A percentile compares a stretch with the other conserved stretches of the same genome.
Evolutionary conservation across 1,284 basidiomycete genomes (phyloP).

Genomic region (Quambalaria eucalypti): DNA sequence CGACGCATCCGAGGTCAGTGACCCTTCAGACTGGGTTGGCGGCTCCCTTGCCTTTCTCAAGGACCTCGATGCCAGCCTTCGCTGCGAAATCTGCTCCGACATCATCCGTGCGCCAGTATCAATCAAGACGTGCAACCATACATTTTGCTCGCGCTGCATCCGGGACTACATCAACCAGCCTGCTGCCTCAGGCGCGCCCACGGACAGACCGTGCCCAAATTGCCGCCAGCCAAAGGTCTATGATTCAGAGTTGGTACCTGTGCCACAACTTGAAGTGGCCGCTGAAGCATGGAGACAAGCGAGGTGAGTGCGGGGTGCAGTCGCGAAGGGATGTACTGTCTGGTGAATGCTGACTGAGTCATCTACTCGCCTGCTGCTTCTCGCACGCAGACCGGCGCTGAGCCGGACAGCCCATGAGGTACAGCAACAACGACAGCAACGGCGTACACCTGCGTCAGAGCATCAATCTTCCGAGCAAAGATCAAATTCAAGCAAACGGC

Average conservation of each 20-base stretch:
- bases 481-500: neutral
- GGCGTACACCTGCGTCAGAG: neutral
- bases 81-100: constrained; percentile 41
- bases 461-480: neutral
- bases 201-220: constrained; percentile 24
- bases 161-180: constrained; percentile 43
- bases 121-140: constrained; percentile 33
- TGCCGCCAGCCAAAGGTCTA: constrained; percentile 40
- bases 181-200: constrained; percentile 24
- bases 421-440: neutral
- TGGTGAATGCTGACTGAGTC: neutral
- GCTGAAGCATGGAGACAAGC: constrained; percentile 31
- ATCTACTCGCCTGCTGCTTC: neutral
- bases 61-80: constrained; percentile 29
- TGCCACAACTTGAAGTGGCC: constrained; percentile 29
- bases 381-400: neutral
- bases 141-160: constrained; percentile 42
- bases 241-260: constrained; percentile 34
- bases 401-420: neutral
- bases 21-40: constrained; percentile 37
- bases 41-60: constrained; percentile 18
- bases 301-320: constrained; percentile 3
- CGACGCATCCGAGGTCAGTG: constrained; percentile 24
- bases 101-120: constrained; percentile 39
- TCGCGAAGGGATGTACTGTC: neutral